Conservation (phyloP, 1,139 yeast genomes). For the Candida albicans region DNA sequence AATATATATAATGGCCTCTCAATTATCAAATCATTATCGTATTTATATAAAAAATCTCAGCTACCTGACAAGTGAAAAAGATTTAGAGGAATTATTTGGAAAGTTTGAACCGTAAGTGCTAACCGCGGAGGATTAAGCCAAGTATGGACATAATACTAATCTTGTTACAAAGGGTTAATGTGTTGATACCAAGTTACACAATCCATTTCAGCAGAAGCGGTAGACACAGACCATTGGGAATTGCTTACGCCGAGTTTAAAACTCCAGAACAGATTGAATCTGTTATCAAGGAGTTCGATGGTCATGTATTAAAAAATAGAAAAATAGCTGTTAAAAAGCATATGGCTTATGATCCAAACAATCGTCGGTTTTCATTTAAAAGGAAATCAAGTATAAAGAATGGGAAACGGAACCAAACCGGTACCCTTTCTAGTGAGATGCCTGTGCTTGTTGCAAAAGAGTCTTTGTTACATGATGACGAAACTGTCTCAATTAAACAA, state of each 20-base stretch:
- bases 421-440: background rate
- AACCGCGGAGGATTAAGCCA: background rate
- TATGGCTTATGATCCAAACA: constrained; percentile 38
- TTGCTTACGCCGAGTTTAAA: constrained; percentile 66
- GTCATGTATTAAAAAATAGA: constrained; percentile 40
- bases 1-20: background rate
- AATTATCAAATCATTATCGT: constrained; percentile 15
- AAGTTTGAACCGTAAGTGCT: constrained; percentile 44
- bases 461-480: background rate
- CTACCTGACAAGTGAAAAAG: constrained; percentile 66
- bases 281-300: constrained; percentile 45
- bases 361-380: constrained; percentile 8
- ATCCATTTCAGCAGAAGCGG: constrained; percentile 42
- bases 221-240: constrained; percentile 54
- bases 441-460: background rate
- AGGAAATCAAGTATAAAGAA: background rate
- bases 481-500: background rate
- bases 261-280: constrained; percentile 48
- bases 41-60: constrained; percentile 90
- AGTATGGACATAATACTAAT: constrained; percentile 13
- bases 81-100: constrained; percentile 70
- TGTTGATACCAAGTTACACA: constrained; percentile 56
- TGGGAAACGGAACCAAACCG: background rate
- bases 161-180: constrained; percentile 27
- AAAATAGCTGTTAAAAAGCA: constrained; percentile 37